phyloP scores from a whole-genome alignment of 2,329 filamentous ascomycete species.

The Penicillium sp. region DNA sequence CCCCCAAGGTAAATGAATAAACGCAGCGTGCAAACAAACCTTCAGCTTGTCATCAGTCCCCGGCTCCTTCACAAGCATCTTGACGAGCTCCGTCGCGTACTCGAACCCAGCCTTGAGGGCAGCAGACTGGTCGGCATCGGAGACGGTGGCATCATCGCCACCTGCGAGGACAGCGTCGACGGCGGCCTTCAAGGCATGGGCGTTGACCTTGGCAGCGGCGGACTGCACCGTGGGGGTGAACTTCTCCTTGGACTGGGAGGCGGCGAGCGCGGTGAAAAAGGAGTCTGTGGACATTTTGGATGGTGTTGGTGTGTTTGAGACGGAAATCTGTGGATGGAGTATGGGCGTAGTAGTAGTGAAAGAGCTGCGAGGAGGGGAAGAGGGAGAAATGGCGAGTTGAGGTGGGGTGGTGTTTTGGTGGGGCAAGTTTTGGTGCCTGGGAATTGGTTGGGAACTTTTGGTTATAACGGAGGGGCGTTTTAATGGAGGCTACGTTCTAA shows the following conservation, averaged over 20 bases:
- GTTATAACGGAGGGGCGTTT: background rate
- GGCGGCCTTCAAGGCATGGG: slow-evolving; percentile 31
- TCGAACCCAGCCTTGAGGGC: slow-evolving; percentile 37
- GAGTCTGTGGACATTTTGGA: slow-evolving; percentile 34
- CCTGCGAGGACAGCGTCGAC: slow-evolving; percentile 30
- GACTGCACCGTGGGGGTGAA: slow-evolving; percentile 36
- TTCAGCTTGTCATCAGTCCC: slow-evolving; percentile 33
- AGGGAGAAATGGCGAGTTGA: slow-evolving; percentile 14
- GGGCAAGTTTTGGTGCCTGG: slow-evolving; percentile 8
- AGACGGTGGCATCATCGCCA: slow-evolving; percentile 23
- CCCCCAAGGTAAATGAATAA: background rate
- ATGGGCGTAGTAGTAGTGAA: slow-evolving; percentile 13
- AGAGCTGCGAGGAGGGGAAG: slow-evolving; percentile 6
- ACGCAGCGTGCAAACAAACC: slow-evolving; percentile 33
- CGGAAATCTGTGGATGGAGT: background rate
- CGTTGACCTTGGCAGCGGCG: slow-evolving; percentile 32
- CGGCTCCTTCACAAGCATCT: slow-evolving; percentile 33
- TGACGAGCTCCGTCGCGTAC: slow-evolving; percentile 37
- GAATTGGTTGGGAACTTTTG: background rate
- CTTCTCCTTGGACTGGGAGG: slow-evolving; percentile 34
- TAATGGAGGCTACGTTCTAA: background rate
- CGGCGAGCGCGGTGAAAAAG: slow-evolving; percentile 34
- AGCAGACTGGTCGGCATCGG: slow-evolving; percentile 23
- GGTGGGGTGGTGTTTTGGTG: slow-evolving; percentile 15
- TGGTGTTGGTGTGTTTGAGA: slow-evolving; percentile 3